A percentile compares a stretch with the other conserved stretches of the same genome.
Conservation (phyloP, 1,284 basidiomycete genomes). For the Dichomitus squalens region DNA sequence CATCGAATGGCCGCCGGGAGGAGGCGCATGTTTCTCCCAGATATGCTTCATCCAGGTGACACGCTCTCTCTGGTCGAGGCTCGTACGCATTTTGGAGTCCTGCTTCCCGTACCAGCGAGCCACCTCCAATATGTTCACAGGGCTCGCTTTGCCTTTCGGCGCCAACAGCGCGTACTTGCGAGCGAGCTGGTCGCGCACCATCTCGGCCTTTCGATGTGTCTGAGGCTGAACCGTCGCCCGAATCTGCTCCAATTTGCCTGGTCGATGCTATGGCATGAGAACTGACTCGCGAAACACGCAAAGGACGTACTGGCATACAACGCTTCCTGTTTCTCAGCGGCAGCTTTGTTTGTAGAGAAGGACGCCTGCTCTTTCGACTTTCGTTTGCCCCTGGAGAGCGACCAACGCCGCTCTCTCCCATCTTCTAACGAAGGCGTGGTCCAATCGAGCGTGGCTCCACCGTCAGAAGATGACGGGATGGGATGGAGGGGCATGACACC, state of each 20-base stretch:
- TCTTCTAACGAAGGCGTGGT: slow-evolving; percentile 51
- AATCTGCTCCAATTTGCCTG: slow-evolving; percentile 62
- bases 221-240: slow-evolving; percentile 49
- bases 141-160: slow-evolving; percentile 32
- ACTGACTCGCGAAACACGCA: slow-evolving; percentile 28
- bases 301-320: slow-evolving; percentile 29
- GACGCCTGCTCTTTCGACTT: slow-evolving; percentile 58
- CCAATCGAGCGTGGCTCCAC: slow-evolving; percentile 74
- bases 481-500: slow-evolving; percentile 47
- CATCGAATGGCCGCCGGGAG: slow-evolving; percentile 21
- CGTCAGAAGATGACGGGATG: slow-evolving; percentile 65
- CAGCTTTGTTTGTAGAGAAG: slow-evolving; percentile 38
- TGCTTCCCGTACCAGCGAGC: slow-evolving; percentile 61
- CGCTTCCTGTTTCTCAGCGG: slow-evolving; percentile 39
- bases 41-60: slow-evolving; percentile 72
- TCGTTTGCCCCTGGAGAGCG: slow-evolving; percentile 56
- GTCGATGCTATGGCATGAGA: neutral
- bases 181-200: slow-evolving; percentile 65
- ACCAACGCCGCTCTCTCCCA: slow-evolving; percentile 65
- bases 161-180: slow-evolving; percentile 63
- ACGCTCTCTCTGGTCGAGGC: slow-evolving; percentile 64
- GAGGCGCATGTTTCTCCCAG: slow-evolving; percentile 48
- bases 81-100: slow-evolving; percentile 44
- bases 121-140: slow-evolving; percentile 50
- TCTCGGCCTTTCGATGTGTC: slow-evolving; percentile 64